phyloP scores from a whole-genome alignment of 2,329 filamentous ascomycete species.

The Fusarium sp. region DNA sequence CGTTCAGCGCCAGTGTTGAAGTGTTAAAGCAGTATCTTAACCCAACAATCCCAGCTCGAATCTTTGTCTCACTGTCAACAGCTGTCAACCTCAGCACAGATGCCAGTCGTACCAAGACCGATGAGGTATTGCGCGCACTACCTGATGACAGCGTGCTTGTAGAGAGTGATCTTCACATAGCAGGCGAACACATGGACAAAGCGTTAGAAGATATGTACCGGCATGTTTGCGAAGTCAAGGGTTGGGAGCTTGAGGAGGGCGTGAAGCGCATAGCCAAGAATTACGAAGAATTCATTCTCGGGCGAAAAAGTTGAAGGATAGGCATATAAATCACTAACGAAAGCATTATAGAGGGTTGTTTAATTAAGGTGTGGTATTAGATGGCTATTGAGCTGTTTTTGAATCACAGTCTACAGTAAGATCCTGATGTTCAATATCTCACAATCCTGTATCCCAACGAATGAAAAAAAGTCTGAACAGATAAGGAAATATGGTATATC shows the following conservation, averaged over 20 bases:
- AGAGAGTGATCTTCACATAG: slow-evolving; percentile 90
- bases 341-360: slow-evolving; percentile 1
- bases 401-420: slow-evolving; percentile 12
- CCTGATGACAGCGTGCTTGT: slow-evolving; percentile 84
- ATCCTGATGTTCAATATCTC: slow-evolving; percentile 8
- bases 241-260: slow-evolving; percentile 81
- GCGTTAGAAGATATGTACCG: slow-evolving; percentile 79
- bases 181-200: slow-evolving; percentile 83
- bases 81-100: slow-evolving; percentile 79
- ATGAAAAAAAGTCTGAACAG: slow-evolving; percentile 21
- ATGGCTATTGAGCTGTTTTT: slow-evolving; percentile 33
- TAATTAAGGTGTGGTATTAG: slow-evolving; percentile 30
- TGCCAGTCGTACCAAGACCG: slow-evolving; percentile 62
- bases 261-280: slow-evolving; percentile 76
- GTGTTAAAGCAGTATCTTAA: slow-evolving; percentile 82
- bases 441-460: slow-evolving; percentile 10
- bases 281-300: slow-evolving; percentile 82
- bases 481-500: slow-evolving; percentile 33
- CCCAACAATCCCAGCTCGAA: slow-evolving; percentile 75
- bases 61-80: slow-evolving; percentile 91
- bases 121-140: slow-evolving; percentile 75
- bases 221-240: slow-evolving; percentile 81
- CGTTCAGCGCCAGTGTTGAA: slow-evolving; percentile 84
- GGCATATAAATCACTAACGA: slow-evolving; percentile 1
- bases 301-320: slow-evolving; percentile 50